phyloP scores from a whole-genome alignment of 257 asterid genomes.

The Ajuga chamaepitys region DNA sequence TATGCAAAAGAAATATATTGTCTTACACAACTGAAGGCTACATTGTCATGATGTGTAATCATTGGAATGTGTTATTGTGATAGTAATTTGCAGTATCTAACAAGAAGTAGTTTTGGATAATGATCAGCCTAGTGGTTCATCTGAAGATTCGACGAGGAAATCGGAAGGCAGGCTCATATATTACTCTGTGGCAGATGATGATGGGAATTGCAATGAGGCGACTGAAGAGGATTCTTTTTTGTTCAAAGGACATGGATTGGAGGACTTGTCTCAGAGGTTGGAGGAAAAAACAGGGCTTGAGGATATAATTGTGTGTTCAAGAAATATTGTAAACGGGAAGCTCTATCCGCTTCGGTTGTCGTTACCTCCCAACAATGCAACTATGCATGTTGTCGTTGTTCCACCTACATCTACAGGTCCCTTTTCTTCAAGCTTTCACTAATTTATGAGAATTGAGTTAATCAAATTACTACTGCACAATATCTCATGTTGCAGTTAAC shows the following conservation, averaged over 20 bases:
- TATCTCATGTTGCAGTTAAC: too few species aligned
- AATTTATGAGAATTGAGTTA: too few species aligned
- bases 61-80: too few species aligned
- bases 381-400: constrained; percentile 77
- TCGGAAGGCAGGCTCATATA: constrained; percentile 63
- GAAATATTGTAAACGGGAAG: constrained; percentile 56
- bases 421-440: neutral
- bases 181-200: constrained; percentile 56
- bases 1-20: too few species aligned
- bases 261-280: constrained; percentile 51
- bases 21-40: too few species aligned
- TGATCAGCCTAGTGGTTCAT: constrained; percentile 28
- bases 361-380: constrained; percentile 83
- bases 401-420: constrained; percentile 75
- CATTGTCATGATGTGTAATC: too few species aligned
- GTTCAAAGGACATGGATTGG: constrained; percentile 69
- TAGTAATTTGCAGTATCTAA: too few species aligned
- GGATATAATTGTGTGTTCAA: constrained; percentile 54
- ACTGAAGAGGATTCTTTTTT: constrained; percentile 41
- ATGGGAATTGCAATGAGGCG: constrained; percentile 40
- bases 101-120: neutral
- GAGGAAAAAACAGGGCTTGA: constrained; percentile 69
- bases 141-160: constrained; percentile 26
- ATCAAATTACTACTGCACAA: too few species aligned
- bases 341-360: constrained; percentile 78